Evolutionary conservation across 2,329 filamentous ascomycete species (phyloP).

Genomic region (Pseudogymnoascus sp.): DNA sequence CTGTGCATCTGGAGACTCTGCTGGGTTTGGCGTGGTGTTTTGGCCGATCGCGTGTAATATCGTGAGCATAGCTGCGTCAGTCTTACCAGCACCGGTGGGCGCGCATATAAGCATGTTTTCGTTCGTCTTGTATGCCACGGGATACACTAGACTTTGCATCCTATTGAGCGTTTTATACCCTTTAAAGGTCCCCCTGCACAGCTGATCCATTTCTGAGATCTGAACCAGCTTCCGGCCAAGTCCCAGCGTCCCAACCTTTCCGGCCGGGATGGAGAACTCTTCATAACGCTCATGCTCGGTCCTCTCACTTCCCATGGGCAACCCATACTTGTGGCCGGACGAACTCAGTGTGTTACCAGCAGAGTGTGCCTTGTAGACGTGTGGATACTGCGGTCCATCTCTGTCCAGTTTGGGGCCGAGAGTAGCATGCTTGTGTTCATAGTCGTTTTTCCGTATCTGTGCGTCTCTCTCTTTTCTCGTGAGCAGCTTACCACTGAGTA

Average conservation of each 20-base stretch:
- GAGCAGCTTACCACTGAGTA: constrained; percentile 50
- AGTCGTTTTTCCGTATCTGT: constrained; percentile 66
- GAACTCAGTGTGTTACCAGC: constrained; percentile 80
- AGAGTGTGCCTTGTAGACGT: constrained; percentile 79
- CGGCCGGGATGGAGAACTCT: constrained; percentile 80
- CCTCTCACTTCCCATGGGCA: constrained; percentile 69
- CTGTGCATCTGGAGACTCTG: constrained; percentile 62
- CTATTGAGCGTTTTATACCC: constrained; percentile 91
- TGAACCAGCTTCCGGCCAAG: constrained; percentile 67
- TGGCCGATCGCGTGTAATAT: constrained; percentile 86
- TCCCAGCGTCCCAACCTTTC: constrained; percentile 66
- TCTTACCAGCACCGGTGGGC: constrained; percentile 95
- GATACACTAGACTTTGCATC: constrained; percentile 96
- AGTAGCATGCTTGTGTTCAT: constrained; percentile 70
- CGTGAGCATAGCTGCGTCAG: constrained; percentile 94
- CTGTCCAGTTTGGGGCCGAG: constrained; percentile 65
- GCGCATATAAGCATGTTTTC: constrained; percentile 99
- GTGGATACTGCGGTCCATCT: constrained; percentile 73
- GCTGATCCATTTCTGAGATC: constrained; percentile 76
- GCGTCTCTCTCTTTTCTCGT: constrained; percentile 73
- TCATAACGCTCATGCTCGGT: constrained; percentile 68
- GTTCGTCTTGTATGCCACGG: constrained; percentile 87
- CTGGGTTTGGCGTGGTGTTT: constrained; percentile 72
- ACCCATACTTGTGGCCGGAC: constrained; percentile 71
- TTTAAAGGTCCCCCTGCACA: constrained; percentile 86